phyloP scores from a whole-genome alignment of 1,284 basidiomycete species.

The Marasmius oreades region DNA sequence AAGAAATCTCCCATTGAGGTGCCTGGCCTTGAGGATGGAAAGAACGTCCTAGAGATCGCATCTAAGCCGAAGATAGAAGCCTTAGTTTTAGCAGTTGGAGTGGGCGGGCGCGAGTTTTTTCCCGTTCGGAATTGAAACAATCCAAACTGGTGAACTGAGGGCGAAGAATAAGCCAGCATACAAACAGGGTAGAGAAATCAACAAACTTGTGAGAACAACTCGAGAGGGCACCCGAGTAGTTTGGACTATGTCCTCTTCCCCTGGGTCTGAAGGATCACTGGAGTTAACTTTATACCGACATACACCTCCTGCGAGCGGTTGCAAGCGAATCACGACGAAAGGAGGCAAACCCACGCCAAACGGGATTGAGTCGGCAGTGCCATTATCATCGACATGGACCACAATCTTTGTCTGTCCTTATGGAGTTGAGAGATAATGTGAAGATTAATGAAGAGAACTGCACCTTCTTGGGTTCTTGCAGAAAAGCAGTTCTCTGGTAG shows the following conservation, averaged over 20 bases:
- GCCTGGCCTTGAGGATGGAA: slow-evolving; percentile 54
- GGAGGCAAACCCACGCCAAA: slow-evolving; percentile 68
- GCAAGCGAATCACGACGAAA: slow-evolving; percentile 69
- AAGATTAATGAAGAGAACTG: slow-evolving; percentile 11
- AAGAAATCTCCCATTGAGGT: slow-evolving; percentile 67
- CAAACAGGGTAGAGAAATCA: background rate
- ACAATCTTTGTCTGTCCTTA: slow-evolving; percentile 75
- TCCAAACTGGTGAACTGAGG: slow-evolving; percentile 78
- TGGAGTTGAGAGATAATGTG: background rate
- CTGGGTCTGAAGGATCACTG: slow-evolving; percentile 66
- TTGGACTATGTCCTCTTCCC: slow-evolving; percentile 82
- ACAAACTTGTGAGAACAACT: slow-evolving; percentile 77
- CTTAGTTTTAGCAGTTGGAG: slow-evolving; percentile 76
- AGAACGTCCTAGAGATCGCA: slow-evolving; percentile 77
- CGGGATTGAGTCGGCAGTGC: slow-evolving; percentile 71
- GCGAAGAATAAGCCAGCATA: slow-evolving; percentile 7
- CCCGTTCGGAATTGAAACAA: slow-evolving; percentile 81
- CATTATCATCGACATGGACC: slow-evolving; percentile 75
- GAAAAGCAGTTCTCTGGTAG: slow-evolving; percentile 74
- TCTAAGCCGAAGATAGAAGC: slow-evolving; percentile 83
- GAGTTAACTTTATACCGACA: slow-evolving; percentile 75
- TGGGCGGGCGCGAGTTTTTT: slow-evolving; percentile 72
- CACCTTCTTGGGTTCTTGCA: slow-evolving; percentile 76
- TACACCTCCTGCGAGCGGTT: slow-evolving; percentile 78
- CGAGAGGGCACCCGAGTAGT: slow-evolving; percentile 66